Conservation (phyloP, 2,329 filamentous ascomycete genomes). For the Hypoxylon sp. region DNA sequence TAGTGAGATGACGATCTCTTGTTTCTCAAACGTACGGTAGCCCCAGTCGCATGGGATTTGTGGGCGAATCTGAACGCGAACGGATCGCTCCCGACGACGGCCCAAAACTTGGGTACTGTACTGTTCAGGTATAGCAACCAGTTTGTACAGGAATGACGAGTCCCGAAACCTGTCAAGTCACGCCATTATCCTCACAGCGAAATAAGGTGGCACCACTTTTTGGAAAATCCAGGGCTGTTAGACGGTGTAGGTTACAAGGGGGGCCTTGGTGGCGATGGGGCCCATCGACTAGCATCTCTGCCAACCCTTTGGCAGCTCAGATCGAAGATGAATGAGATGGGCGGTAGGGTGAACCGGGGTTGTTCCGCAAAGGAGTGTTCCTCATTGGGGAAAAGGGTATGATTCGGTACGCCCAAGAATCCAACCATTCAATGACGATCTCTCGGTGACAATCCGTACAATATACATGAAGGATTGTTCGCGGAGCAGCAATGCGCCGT, state of each 20-base stretch:
- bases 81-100: slow-evolving; percentile 39
- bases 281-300: slow-evolving; percentile 37
- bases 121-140: slow-evolving; percentile 29
- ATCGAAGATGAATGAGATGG: slow-evolving; percentile 42
- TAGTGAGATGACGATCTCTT: slow-evolving; percentile 38
- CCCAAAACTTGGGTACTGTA: slow-evolving; percentile 35
- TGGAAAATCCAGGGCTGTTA: slow-evolving; percentile 36
- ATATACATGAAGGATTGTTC: slow-evolving; percentile 12
- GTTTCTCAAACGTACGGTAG: slow-evolving; percentile 35
- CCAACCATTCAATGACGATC: slow-evolving; percentile 33
- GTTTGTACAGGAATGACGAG: slow-evolving; percentile 34
- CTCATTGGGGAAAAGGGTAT: slow-evolving; percentile 36
- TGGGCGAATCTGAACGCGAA: slow-evolving; percentile 39
- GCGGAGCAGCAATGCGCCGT: slow-evolving; percentile 7
- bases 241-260: slow-evolving; percentile 33
- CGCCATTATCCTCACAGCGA: slow-evolving; percentile 40
- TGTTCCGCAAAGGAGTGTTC: slow-evolving; percentile 32
- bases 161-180: slow-evolving; percentile 40
- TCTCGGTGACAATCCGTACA: slow-evolving; percentile 32
- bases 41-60: slow-evolving; percentile 35
- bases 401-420: slow-evolving; percentile 34
- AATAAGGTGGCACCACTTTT: slow-evolving; percentile 40
- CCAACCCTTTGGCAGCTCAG: slow-evolving; percentile 39
- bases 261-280: slow-evolving; percentile 33
- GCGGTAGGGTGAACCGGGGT: slow-evolving; percentile 34